Evolutionary conservation across 345 rosid genomes (phyloP), one percentile per base, ranked within the genome.

Genomic region (Eucalyptus tenuipes): DNA sequence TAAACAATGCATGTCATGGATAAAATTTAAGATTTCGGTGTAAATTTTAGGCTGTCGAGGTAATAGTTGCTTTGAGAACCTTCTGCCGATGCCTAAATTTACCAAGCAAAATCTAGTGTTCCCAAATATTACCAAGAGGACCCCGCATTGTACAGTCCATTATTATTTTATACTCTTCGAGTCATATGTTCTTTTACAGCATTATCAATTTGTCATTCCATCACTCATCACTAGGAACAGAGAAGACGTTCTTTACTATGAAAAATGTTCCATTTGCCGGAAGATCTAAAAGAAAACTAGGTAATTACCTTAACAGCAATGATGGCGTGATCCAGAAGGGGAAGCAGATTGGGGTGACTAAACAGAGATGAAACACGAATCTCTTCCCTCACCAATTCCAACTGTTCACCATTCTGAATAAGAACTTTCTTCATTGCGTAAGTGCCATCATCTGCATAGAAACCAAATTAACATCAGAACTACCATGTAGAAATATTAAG

Each of bases 341-440:
- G 99, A 92, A 98, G 99, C 94, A 98, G 92, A 89, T 97, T 96
- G 87, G 92, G 94, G 91, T 97, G 99, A 93, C 88, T 94, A 93
- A 98, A 97, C 90, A 98, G 88, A 9, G 99, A 97, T 8, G 99
- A 98, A 80, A 97, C 98, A 55, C 93, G 98, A 81, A 97, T 98
- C 95, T 97, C 99, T 92, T 98, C 98, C 47, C 97, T 91, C 48
- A 96, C 99, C 94, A 98, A 91, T 88, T 95, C 97, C 92, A 97
- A 90, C 90, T 96, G 99, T 92, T 97, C 98, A 92, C 89, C 90
- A 87, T 93, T 98, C 92, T 98, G 99, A 90, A 98, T 95, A 64
- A 98, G 94, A 86, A 98, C 99, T 93, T 97, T 97, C 96, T 97
- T 97, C 98, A 97, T 95, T 42, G 99, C 99, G 71, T 96, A 98